phyloP scores from a whole-genome alignment of 306 rosid species.

The Mimosa bimucronata region DNA sequence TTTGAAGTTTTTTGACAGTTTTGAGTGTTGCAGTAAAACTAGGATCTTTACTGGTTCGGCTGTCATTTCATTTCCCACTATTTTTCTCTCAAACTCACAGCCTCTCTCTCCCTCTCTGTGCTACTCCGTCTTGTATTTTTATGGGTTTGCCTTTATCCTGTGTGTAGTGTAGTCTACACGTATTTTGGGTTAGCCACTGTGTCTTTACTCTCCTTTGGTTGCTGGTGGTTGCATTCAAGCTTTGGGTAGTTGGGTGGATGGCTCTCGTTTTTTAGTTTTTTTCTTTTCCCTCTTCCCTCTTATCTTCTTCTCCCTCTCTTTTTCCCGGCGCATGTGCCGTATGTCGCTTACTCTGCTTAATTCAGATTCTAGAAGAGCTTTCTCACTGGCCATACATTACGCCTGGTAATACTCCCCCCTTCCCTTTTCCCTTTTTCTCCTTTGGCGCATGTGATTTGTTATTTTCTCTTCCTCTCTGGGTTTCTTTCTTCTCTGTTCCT shows the following conservation, averaged over 20 bases:
- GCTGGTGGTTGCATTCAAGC: constrained; percentile 49
- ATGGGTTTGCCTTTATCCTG: background rate
- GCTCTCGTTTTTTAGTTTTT: constrained; percentile 42
- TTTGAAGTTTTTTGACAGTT: constrained; percentile 12
- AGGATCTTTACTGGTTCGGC: constrained; percentile 7
- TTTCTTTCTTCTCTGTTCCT: background rate
- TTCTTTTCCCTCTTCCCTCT: constrained; percentile 9
- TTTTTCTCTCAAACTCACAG: background rate
- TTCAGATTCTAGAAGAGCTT: constrained; percentile 32
- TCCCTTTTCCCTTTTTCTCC: constrained; percentile 5
- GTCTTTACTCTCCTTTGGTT: constrained; percentile 43
- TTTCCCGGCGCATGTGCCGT: constrained; percentile 50
- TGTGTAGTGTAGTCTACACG: constrained; percentile 9
- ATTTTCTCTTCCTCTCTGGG: background rate
- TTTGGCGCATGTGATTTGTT: constrained; percentile 24
- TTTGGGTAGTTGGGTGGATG: constrained; percentile 53
- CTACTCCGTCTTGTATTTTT: background rate
- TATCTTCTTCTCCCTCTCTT: constrained; percentile 12
- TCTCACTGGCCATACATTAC: background rate
- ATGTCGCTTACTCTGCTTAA: constrained; percentile 52
- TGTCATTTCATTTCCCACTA: constrained; percentile 3
- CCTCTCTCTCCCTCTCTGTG: background rate
- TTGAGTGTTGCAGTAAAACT: constrained; percentile 28
- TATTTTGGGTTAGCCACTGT: constrained; percentile 27
- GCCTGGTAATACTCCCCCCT: constrained; percentile 21